These are phyloP conservation scores for Paecilomyces dactylethromorphus DNA, from an alignment of 2,329 filamentous ascomycete genomes.

Conservation along the genomic window DNA sequence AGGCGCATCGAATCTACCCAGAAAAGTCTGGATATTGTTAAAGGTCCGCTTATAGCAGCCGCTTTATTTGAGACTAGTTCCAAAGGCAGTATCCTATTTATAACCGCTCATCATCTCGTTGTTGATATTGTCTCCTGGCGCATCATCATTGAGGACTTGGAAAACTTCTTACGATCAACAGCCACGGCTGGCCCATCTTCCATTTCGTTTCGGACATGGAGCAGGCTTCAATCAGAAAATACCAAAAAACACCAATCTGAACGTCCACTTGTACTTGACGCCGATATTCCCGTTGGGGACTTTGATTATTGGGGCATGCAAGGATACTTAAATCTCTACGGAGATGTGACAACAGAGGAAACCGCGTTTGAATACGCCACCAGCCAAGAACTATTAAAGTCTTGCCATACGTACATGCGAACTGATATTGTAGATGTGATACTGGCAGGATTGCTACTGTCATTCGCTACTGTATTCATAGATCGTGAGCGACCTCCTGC, in stretches of 20 bases:
- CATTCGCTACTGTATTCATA: slow-evolving; percentile 12
- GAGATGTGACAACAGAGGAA: slow-evolving; percentile 1
- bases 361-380: slow-evolving; percentile 6
- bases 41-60: slow-evolving; percentile 5
- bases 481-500: slow-evolving; percentile 8
- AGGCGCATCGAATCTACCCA: slow-evolving; percentile 4
- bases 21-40: slow-evolving; percentile 3
- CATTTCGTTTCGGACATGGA: slow-evolving; percentile 9
- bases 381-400: slow-evolving; percentile 7
- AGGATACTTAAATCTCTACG: slow-evolving; percentile 1
- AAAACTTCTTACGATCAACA: slow-evolving; percentile 6
- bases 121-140: slow-evolving; percentile 18
- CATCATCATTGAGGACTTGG: slow-evolving; percentile 15
- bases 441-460: slow-evolving; percentile 10
- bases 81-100: slow-evolving; percentile 5
- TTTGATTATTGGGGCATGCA: slow-evolving; percentile 40
- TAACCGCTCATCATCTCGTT: slow-evolving; percentile 14
- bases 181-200: neutral
- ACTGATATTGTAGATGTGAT: slow-evolving; percentile 16
- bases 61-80: slow-evolving; percentile 1
- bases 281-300: slow-evolving; percentile 41
- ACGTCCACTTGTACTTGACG: neutral
- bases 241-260: neutral
- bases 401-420: slow-evolving; percentile 4
- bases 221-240: slow-evolving; percentile 6